Base-by-base conservation (phyloP, 768 basidiomycete genomes). In the Collybia sordida region DNA sequence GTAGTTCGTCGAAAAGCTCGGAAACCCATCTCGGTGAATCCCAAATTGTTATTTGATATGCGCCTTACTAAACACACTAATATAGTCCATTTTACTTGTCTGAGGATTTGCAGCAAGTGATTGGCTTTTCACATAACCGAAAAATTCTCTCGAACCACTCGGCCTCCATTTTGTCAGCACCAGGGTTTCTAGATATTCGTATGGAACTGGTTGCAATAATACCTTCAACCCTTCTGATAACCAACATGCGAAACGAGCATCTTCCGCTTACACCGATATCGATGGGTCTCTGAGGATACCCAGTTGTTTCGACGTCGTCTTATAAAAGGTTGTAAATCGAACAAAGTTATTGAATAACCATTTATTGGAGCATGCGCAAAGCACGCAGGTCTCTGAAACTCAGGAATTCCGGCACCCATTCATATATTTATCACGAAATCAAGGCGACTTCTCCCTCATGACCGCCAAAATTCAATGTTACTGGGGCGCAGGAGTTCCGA, bases 21-120 rank as follows among this genome's bases (percentile, higher is more conserved):
- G n/a, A n/a, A n/a, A n/a, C n/a, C n/a, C n/a, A n/a, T n/a, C n/a
- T n/a, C n/a, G n/a, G n/a, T n/a, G n/a, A n/a, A n/a, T n/a, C n/a
- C n/a, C n/a, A n/a, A n/a, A n/a, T n/a, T n/a, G n/a, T n/a, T n/a
- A n/a, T n/a, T n/a, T n/a, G n/a, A n/a, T n/a, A n/a, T n/a, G n/a
- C n/a, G n/a, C n/a, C n/a, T n/a, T n/a, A n/a, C n/a, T n/a, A n/a
- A n/a, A n/a, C n/a, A n/a, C n/a, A n/a, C n/a, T n/a, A n/a, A 28
- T 31, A 14, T 45, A 74, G 71, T 51, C 67, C 9, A 68, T 79
- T 19, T 72, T 81, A 46, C 63, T 81, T 11, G 79, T 82, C 2
- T 79, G 81, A 6, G 80, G 79, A 0, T 81, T 81, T 59, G 73
- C 74, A 8, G 74, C 77, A 1, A 80, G 72, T 50, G 72, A 75